A percentile compares a stretch with the other conserved stretches of the same genome.
phyloP scores from a whole-genome alignment of 202 grass and related monocot species.

The Zoysia matrella region DNA sequence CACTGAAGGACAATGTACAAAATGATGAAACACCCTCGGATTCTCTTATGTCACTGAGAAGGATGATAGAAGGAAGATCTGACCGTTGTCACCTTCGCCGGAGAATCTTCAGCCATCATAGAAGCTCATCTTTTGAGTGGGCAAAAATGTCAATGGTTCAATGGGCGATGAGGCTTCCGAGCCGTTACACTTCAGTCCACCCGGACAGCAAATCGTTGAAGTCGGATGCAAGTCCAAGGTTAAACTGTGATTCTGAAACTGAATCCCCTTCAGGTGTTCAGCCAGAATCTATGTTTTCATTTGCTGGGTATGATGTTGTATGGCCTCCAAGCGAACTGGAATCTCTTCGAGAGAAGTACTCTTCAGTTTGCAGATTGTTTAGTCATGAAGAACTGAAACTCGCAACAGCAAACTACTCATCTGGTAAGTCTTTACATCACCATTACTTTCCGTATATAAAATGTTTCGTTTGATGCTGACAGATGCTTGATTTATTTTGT shows the following conservation, averaged over 20 bases:
- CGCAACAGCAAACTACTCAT: constrained; percentile 81
- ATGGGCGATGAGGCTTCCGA: constrained; percentile 83
- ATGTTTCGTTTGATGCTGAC: constrained; percentile 14
- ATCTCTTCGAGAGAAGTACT: constrained; percentile 73
- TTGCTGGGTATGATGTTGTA: constrained; percentile 48
- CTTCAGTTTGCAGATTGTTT: constrained; percentile 66
- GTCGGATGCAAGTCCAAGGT: constrained; percentile 49
- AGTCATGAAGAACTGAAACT: constrained; percentile 69
- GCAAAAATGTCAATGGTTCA: constrained; percentile 71
- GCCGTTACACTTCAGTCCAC: constrained; percentile 58
- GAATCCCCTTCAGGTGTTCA: constrained; percentile 33
- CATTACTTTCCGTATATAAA: constrained; percentile 25
- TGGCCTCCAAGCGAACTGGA: constrained; percentile 72
- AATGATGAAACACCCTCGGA: constrained; percentile 44
- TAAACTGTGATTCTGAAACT: constrained; percentile 51
- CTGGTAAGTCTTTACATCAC: constrained; percentile 53
- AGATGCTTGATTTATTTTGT: constrained; percentile 2
- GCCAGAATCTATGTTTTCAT: constrained; percentile 49
- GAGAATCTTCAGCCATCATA: constrained; percentile 67
- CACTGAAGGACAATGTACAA: background rate
- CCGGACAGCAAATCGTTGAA: constrained; percentile 67
- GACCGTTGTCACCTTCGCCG: constrained; percentile 56
- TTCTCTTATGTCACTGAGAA: constrained; percentile 54
- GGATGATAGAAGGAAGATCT: constrained; percentile 63
- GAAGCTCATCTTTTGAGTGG: constrained; percentile 76